Base-by-base conservation (phyloP, 371 early-diverging fungal species). In the Mortierella polycephala region DNA sequence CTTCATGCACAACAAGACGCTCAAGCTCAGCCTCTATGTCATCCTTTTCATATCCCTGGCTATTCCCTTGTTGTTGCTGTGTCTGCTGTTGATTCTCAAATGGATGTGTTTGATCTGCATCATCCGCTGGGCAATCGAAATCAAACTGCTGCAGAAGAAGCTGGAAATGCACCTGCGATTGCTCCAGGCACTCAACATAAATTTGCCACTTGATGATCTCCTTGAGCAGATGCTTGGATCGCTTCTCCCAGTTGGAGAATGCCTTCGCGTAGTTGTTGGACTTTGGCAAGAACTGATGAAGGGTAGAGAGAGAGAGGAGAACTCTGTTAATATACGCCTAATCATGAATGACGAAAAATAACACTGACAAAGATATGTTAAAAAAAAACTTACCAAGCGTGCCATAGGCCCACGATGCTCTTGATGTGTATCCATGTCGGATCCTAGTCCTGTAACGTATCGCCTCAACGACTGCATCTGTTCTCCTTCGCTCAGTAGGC, bases 181-280 rank as follows among this genome's bases (percentile, higher is more conserved):
- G 87, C 69, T 93, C 90, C 56, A 94, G 80, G 6, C 85, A 88
- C 75, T 94, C 91, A 18, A 91, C 91, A 64, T 96, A 96, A 67
- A 93, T 93, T 79, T 93, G 90, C 69, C 96, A 96, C 71, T 95
- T 95, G 74, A 95, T 92, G 67, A 94, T 90, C 82, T 96, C 96
- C 74, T 92, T 89, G 63, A 95, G 81, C 63, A 96, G 80, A 74
- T 94, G 93, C 65, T 92, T 90, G 13, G 94, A 90, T 79, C 93
- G 95, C 44, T 90, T 83, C 75, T 93, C 93, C 97, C 97, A 96
- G 71, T 96, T 96, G 7, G 88, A 70, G 67, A 93, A 85, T 1
- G 92, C 96, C 67, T 89, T 92, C 11, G 88, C 70, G 69, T 89
- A 75, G 37, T 86, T 85, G 62, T 84, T 84, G 16, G 90, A 86